Evolutionary conservation across 78 protist species (phyloP).

Genomic region (Dictyostelium citrinum): DNA sequence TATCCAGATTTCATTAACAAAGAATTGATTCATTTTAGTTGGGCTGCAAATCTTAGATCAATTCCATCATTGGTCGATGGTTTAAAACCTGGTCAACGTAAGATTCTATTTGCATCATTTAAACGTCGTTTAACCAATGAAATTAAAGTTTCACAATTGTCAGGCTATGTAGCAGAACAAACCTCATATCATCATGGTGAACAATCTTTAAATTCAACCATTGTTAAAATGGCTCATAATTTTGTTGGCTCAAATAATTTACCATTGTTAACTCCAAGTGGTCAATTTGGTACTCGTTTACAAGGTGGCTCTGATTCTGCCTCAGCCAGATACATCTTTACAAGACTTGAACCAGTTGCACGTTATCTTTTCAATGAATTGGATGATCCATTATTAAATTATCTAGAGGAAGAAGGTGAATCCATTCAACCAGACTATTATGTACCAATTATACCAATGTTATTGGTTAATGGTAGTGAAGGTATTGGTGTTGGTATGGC

Average conservation of each 20-base stretch:
- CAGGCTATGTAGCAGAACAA: conserved; percentile 83
- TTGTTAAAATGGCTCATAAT: conserved; percentile 97
- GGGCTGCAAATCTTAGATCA: conserved; percentile 94
- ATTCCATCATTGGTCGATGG: conserved; percentile 99
- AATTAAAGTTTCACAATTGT: conserved; percentile 88
- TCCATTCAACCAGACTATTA: conserved; percentile 79
- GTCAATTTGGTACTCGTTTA: conserved; percentile 98
- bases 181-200: conserved; percentile 99
- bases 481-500: conserved; percentile 88
- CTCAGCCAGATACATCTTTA: conserved; percentile 97
- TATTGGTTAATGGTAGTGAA: conserved; percentile 97
- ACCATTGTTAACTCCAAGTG: conserved; percentile 92
- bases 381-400: conserved; percentile 55
- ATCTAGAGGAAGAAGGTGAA: conserved; percentile 96
- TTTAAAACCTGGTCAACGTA: conserved; percentile 98
- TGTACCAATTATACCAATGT: conserved; percentile 97
- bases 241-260: conserved; percentile 98
- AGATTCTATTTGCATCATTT: conserved; percentile 97
- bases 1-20: conserved; percentile 75
- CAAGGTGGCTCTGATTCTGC: conserved; percentile 98
- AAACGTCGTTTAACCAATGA: conserved; percentile 95
- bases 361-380: conserved; percentile 87
- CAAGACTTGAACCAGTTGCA: conserved; percentile 88
- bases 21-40: conserved; percentile 96
- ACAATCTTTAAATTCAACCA: conserved; percentile 88